Base-by-base conservation (phyloP, 768 basidiomycete species). In the Hericium rajendrae region DNA sequence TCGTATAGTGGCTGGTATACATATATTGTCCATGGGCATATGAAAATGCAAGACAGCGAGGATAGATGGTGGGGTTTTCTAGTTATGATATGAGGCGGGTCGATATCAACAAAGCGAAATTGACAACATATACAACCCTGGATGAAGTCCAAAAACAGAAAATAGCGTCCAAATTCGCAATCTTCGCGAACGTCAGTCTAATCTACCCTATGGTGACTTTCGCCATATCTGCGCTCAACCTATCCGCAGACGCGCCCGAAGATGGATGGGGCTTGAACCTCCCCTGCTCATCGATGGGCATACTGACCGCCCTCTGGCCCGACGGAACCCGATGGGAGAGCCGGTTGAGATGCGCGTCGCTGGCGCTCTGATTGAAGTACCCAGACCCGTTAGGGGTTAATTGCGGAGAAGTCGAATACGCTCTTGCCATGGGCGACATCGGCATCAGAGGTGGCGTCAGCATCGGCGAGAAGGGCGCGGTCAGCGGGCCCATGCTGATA, bases 1-100 rank as follows among this genome's bases (percentile, higher is more conserved):
- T 83, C 38, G 69, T 68, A 54, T 69, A 67, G 20, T 41, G 20
- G n/a, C 28, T 53, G 52, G 52, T 13, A 20, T 43, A 26, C 12
- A 38, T 56, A 38, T n/a, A 37, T 60, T 18, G 50, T 51, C 5
- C 18, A n/a, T 54, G 28, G 38, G 40, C 38, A 15, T 16, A 28
- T 16, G 49, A 22, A 46, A 51, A 26, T 28, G 28, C 18, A 13
- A 15, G 16, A 26, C 16, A 26, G 20, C 18, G 16, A 26, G 8
- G 26, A 26, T 0, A 51, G 20, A 51, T 22, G 11, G 8, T 32
- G 32, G 32, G 32, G 6, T 32, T 32, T 32, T 32, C 5, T 32
- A 32, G 32, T 32, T 32, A 32, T 6, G 6, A 32, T 32, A 8
- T 32, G 32, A 32, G 9, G 6, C 32, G 32, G 32, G 32, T 32